A percentile compares a stretch with the other conserved stretches of the same genome.
Evolutionary conservation across 768 basidiomycete genomes (phyloP).

Genomic region (Naganishia kalamii): DNA sequence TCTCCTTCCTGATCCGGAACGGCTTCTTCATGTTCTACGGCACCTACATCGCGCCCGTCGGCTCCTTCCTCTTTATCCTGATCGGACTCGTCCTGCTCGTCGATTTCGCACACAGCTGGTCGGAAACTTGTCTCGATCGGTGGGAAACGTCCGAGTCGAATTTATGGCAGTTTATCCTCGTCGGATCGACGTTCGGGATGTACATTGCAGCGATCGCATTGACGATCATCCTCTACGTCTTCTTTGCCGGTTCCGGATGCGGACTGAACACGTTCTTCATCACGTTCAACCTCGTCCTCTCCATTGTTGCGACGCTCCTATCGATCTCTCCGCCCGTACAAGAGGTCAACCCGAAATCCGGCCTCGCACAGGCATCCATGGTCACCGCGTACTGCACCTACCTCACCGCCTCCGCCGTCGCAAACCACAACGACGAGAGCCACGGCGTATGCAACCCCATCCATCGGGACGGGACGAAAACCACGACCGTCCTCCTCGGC

Average conservation of each 20-base stretch:
- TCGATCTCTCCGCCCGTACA: constrained; percentile 81
- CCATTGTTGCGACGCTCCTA: constrained; percentile 69
- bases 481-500: constrained; percentile 79
- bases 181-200: constrained; percentile 83
- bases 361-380: constrained; percentile 90
- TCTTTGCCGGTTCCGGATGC: constrained; percentile 81
- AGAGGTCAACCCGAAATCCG: constrained; percentile 86
- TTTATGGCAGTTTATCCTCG: constrained; percentile 92
- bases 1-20: constrained; percentile 93
- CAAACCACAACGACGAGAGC: constrained; percentile 70
- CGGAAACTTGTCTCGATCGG: constrained; percentile 89
- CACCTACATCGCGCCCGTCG: constrained; percentile 78
- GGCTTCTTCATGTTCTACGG: constrained; percentile 98
- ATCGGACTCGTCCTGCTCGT: constrained; percentile 94
- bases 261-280: constrained; percentile 95
- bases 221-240: constrained; percentile 81
- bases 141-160: constrained; percentile 83
- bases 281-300: constrained; percentile 79
- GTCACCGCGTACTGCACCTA: constrained; percentile 98
- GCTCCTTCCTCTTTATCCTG: constrained; percentile 89
- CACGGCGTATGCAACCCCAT: constrained; percentile 74
- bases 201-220: constrained; percentile 77
- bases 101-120: constrained; percentile 98
- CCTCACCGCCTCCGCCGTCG: constrained; percentile 84
- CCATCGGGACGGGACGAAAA: constrained; percentile 61